Conservation (phyloP, 768 basidiomycete genomes). For the Tylopilus cervinicoccineus region DNA sequence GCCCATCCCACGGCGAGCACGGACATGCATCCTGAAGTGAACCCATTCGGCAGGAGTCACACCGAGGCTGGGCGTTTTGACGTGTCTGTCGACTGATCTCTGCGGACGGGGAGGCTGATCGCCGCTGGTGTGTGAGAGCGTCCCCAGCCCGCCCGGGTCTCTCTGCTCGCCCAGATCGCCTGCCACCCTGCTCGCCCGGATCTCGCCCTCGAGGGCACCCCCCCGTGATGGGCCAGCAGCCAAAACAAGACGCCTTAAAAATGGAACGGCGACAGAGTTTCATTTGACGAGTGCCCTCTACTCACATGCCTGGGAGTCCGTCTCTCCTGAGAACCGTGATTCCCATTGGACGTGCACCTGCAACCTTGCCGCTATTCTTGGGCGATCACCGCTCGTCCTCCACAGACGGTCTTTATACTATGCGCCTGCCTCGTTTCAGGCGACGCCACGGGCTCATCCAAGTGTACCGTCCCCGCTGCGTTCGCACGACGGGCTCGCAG, state of each 20-base stretch:
- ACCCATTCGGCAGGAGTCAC: neutral
- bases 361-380: conserved; percentile 12
- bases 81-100: conserved; percentile 4
- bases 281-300: conserved; percentile 7
- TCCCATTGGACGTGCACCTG: neutral
- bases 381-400: conserved; percentile 13
- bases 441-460: conserved; percentile 13
- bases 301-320: conserved; percentile 27
- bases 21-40: too few relatives aligned
- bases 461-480: conserved; percentile 2
- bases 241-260: neutral
- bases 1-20: conserved; percentile 16
- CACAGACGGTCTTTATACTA: too few relatives aligned
- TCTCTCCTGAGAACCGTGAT: conserved; percentile 16
- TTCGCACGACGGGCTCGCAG: conserved; percentile 23
- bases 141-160: too few relatives aligned
- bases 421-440: conserved; percentile 8
- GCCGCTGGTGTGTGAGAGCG: conserved; percentile 30
- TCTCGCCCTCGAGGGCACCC: too few relatives aligned
- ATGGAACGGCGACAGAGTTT: conserved; percentile 25
- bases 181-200: too few relatives aligned
- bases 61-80: conserved; percentile 4
- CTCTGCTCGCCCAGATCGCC: too few relatives aligned
- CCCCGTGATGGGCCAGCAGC: too few relatives aligned
- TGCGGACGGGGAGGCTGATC: too few relatives aligned